phyloP scores from a whole-genome alignment of 176 grass and related monocot species.

The Zea mays region Zm-B73-REFERENCE-NAM-5.0 NC_050098.1:112534501-112535000 shows the following conservation, averaged over 20 bases:
- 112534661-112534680: constrained; percentile 20
- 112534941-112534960: constrained; percentile 97
- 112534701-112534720: constrained; percentile 11
- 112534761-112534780: neutral
- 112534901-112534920: constrained; percentile 99
- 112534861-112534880: neutral
- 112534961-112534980: constrained; percentile 99
- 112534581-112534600: constrained; percentile 97
- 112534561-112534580: constrained; percentile 99
- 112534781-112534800: constrained; percentile 7
- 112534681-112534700: neutral
- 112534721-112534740: constrained; percentile 8
- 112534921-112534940: constrained; percentile 97
- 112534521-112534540: constrained; percentile 90
- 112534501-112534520: constrained; percentile 95
- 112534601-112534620: constrained; percentile 97
- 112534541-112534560: constrained; percentile 98
- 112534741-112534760: neutral
- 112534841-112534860: neutral
- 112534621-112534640: constrained; percentile 97
- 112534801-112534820: neutral
- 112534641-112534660: constrained; percentile 44
- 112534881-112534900: constrained; percentile 71
- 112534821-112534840: neutral
- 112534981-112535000: constrained; percentile 7